Evolutionary conservation across 2,329 filamentous ascomycete species (phyloP).

Genomic region (Rosellinia necatrix): DNA sequence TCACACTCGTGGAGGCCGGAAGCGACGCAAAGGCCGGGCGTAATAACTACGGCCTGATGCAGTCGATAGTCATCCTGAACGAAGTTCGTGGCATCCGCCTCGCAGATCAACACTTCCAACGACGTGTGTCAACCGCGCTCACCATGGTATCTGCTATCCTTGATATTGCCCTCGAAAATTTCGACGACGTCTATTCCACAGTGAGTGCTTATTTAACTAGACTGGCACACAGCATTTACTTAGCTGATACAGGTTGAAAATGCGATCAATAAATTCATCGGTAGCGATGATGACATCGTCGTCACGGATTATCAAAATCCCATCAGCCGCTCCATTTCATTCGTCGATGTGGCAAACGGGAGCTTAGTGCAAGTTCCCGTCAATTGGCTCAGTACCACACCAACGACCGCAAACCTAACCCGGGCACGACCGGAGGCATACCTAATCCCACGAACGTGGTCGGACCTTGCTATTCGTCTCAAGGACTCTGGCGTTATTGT

Average conservation of each 20-base stretch:
- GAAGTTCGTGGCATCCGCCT: constrained; percentile 37
- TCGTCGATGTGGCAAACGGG: constrained; percentile 33
- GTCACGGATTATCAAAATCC: constrained; percentile 33
- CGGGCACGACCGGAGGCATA: constrained; percentile 35
- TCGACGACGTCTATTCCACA: constrained; percentile 31
- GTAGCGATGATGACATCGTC: constrained; percentile 33
- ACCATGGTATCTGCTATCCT: constrained; percentile 35
- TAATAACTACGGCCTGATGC: constrained; percentile 34
- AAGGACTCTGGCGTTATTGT: constrained; percentile 31
- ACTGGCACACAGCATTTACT: not conserved
- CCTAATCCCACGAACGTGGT: constrained; percentile 34
- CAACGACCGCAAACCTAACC: constrained; percentile 32
- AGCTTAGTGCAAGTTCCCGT: constrained; percentile 31
- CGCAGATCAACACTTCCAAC: constrained; percentile 37
- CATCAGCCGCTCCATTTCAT: constrained; percentile 31
- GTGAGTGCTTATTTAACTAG: constrained; percentile 14
- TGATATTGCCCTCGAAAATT: constrained; percentile 34
- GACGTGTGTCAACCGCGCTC: constrained; percentile 35
- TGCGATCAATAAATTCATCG: constrained; percentile 32
- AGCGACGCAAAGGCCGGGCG: constrained; percentile 35
- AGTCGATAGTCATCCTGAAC: constrained; percentile 34
- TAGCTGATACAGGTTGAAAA: constrained; percentile 22
- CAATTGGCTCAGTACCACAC: constrained; percentile 33
- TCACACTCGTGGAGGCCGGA: constrained; percentile 34
- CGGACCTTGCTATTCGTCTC: constrained; percentile 32